Evolutionary conservation across 2,329 filamentous ascomycete species (phyloP), one percentile per base, ranked within the genome.

Genomic region (Arthrobotrys entomopaga): DNA sequence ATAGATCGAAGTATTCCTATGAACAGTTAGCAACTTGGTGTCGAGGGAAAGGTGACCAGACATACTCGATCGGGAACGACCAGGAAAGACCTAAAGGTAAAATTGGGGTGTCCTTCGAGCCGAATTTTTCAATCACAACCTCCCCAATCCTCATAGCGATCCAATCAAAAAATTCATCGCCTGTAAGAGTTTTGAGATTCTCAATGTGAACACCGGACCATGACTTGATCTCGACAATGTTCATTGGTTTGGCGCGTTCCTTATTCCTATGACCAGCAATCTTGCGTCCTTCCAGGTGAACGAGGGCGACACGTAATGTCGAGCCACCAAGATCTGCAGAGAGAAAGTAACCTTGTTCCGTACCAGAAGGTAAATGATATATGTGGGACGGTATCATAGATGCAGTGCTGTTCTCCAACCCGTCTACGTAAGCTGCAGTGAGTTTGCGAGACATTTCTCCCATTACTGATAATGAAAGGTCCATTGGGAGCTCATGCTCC

Each of bases 11-110:
- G 85, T 86, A 76, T 84, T 84, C 78, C 85, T 86, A 72, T 86
- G 60, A 75, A 10, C 78, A 19, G 81, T 80, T 48, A 80, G 34
- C 78, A 76, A 19, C 81, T 80, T 52, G 81, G 73, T 77, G 6
- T 34, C 29, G 7, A 34, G 29, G 29, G 29, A 4, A 40, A n/a
- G 3, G 11, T 48, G 5, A 34, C n/a, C 53, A 26, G 29, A 83
- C 87, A 79, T 83, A 89, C 88, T 90, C 86, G 50, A 90, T 87
- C 24, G 88, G 88, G 77, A 91, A 91, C 70, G 88, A 90, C 88
- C 88, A 90, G 4, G 88, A 87, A 74, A 90, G 80, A 0, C 88
- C 88, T 81, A 89, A 83, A 7, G 85, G 85, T 59, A 90, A 81
- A 38, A 59, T 65, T 19, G 67, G 59, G 1, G 29, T 79, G 67